phyloP scores from a whole-genome alignment of 768 basidiomycete species.

The Tephrocybe sp. region DNA sequence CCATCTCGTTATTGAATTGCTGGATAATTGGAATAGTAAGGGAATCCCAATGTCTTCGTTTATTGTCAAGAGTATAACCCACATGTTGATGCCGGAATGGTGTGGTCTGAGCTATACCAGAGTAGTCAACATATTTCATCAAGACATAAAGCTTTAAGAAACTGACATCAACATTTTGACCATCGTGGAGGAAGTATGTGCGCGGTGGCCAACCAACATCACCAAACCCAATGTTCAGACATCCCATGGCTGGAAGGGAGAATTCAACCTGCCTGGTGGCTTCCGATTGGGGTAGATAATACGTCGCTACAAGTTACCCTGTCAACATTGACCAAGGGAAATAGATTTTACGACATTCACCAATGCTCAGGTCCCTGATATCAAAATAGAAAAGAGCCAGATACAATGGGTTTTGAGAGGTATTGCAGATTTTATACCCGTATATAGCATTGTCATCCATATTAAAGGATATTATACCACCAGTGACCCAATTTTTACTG shows the following conservation, averaged over 20 bases:
- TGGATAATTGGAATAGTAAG: neutral
- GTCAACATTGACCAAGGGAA: neutral
- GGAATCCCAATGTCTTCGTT: neutral
- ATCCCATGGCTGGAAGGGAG: neutral
- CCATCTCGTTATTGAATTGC: too few relatives aligned
- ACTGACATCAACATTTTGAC: neutral
- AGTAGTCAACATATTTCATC: neutral
- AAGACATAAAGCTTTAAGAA: neutral
- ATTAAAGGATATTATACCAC: too few relatives aligned
- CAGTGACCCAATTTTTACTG: too few relatives aligned
- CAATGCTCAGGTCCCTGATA: constrained; percentile 2
- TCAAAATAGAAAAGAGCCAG: neutral
- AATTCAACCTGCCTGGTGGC: neutral
- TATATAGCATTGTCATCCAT: too few relatives aligned
- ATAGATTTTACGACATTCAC: neutral
- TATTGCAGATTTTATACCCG: too few relatives aligned
- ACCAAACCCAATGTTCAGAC: neutral
- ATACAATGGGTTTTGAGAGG: too few relatives aligned
- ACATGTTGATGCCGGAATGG: neutral
- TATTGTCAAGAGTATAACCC: neutral
- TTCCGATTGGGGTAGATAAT: neutral
- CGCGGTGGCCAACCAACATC: neutral
- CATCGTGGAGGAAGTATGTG: neutral
- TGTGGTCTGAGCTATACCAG: neutral
- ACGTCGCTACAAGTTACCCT: neutral